A percentile compares a stretch with the other conserved stretches of the same genome.
Evolutionary conservation across 371 early-diverging fungal genomes (phyloP).

Genomic region (Rhizopus sp.): DNA sequence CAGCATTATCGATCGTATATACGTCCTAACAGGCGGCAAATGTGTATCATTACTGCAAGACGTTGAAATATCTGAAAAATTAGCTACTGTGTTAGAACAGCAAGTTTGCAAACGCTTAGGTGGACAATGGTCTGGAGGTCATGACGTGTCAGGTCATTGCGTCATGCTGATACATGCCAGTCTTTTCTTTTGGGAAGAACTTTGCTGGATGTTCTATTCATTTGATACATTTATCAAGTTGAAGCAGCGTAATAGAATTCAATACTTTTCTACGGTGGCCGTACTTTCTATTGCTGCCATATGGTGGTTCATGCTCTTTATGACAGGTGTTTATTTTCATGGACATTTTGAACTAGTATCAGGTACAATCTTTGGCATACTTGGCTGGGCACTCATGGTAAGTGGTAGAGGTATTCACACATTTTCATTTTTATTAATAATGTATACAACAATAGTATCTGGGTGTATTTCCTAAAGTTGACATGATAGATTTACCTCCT

Average conservation of each 20-base stretch:
- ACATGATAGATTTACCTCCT: constrained; percentile 25
- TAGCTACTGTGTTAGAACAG: constrained; percentile 31
- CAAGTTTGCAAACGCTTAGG: constrained; percentile 63
- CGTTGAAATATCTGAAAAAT: constrained; percentile 1
- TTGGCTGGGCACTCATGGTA: constrained; percentile 67
- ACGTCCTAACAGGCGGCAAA: constrained; percentile 68
- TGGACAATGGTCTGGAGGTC: constrained; percentile 76
- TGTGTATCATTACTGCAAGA: constrained; percentile 38
- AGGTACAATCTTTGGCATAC: constrained; percentile 69
- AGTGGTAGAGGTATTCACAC: constrained; percentile 10
- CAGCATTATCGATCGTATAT: constrained; percentile 79
- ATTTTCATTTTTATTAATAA: no score
- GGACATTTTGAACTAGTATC: constrained; percentile 69
- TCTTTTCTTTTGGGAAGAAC: constrained; percentile 80
- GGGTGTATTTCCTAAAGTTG: constrained; percentile 36
- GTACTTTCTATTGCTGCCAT: constrained; percentile 45
- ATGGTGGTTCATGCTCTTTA: constrained; percentile 78
- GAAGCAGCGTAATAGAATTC: constrained; percentile 14
- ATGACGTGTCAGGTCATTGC: constrained; percentile 90
- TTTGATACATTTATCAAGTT: constrained; percentile 21
- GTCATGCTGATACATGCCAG: constrained; percentile 83
- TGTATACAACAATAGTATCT: constrained; percentile 33
- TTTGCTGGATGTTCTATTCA: constrained; percentile 37
- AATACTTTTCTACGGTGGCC: constrained; percentile 35
- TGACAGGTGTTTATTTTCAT: constrained; percentile 85